A percentile compares a stretch with the other conserved stretches of the same genome.
Conservation (phyloP, 345 rosid genomes). For the Populus ilicifolia region DNA sequence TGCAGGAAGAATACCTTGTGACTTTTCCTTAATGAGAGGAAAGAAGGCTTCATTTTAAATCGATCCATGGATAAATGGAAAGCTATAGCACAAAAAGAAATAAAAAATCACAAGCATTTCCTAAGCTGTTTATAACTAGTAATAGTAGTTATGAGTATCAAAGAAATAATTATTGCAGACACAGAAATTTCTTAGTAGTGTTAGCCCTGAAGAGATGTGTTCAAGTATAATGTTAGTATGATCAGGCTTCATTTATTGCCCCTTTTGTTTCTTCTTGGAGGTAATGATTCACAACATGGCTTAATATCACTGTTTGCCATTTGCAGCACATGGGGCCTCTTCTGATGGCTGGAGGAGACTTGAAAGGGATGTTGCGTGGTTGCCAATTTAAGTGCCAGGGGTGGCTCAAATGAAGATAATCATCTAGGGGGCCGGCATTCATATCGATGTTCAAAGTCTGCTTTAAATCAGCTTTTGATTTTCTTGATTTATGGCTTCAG, state of each 20-base stretch:
- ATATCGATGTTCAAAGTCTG: slow-evolving; percentile 83
- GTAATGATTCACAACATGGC: background rate
- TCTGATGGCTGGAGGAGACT: slow-evolving; percentile 75
- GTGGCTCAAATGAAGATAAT: slow-evolving; percentile 84
- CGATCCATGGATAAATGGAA: background rate
- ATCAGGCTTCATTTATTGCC: background rate
- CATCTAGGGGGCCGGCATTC: slow-evolving; percentile 88
- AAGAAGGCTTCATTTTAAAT: background rate
- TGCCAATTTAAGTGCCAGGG: slow-evolving; percentile 87
- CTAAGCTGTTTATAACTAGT: background rate
- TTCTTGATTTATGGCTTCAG: background rate
- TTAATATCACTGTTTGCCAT: slow-evolving; percentile 7
- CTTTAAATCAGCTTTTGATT: slow-evolving; percentile 70
- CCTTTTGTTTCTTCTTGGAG: background rate
- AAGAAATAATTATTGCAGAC: background rate
- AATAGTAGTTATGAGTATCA: background rate
- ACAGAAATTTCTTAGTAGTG: background rate
- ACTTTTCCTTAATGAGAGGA: background rate
- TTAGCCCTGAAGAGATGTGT: background rate
- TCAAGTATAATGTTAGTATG: background rate
- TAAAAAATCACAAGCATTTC: background rate
- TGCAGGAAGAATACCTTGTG: background rate
- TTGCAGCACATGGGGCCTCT: slow-evolving; percentile 96
- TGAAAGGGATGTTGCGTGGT: slow-evolving; percentile 74
- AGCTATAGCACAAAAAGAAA: background rate